phyloP scores from a whole-genome alignment of 495 filamentous ascomycete genomes.

The Penicillium canescens region DNA sequence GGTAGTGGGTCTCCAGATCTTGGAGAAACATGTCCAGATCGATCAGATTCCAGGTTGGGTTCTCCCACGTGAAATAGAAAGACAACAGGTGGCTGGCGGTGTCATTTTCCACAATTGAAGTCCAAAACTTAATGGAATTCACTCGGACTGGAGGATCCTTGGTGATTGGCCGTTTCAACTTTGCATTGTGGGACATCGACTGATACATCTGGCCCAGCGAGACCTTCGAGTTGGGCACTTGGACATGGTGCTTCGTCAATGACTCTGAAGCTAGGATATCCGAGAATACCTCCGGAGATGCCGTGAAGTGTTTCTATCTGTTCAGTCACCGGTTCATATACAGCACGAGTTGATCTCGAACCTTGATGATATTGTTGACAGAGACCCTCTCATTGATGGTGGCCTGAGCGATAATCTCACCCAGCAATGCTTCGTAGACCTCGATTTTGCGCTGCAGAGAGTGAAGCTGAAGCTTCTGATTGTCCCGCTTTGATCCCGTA shows the following conservation, averaged over 20 bases:
- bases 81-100: constrained; percentile 28
- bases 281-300: not conserved
- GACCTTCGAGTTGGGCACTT: constrained; percentile 10
- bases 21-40: constrained; percentile 22
- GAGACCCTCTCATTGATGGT: not conserved
- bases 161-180: constrained; percentile 3
- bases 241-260: constrained; percentile 7
- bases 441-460: not conserved
- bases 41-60: constrained; percentile 30
- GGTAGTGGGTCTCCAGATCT: constrained; percentile 18
- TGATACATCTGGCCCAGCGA: constrained; percentile 19
- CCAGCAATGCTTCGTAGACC: not conserved
- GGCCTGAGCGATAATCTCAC: not conserved
- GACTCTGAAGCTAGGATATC: constrained; percentile 4
- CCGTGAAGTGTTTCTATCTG: not conserved
- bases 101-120: constrained; percentile 20
- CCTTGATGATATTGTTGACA: not conserved
- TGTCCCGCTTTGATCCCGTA: constrained; percentile 10
- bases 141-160: constrained; percentile 14
- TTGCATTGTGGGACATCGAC: constrained; percentile 3
- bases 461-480: not conserved
- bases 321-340: no score
- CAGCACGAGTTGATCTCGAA: not conserved
- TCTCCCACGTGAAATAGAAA: constrained; percentile 32
- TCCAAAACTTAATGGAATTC: constrained; percentile 22